Evolutionary conservation across 2,329 filamentous ascomycete species (phyloP), one percentile per base, ranked within the genome.

Genomic region (Phaeoacremonium minimum): DNA sequence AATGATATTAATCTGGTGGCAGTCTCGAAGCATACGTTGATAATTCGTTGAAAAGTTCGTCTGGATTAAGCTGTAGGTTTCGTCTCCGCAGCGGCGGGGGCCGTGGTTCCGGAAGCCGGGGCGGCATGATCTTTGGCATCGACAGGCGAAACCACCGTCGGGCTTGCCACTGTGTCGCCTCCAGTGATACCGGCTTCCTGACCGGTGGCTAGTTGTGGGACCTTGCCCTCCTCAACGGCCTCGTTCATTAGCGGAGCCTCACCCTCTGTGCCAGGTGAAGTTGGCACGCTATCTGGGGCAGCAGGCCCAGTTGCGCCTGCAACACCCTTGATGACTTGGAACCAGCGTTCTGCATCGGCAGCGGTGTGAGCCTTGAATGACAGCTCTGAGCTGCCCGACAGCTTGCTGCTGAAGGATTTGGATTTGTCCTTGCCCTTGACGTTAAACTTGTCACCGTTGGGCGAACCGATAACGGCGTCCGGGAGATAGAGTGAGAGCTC

Each of bases 341-440:
- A 89, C 91, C 91, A 97, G 60, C 87, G 85, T 60, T 84, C 71
- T 1, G 91, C 89, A 46, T 95, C 88, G 18, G 75, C 71, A 3
- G 87, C 61, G 1, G 85, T 88, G 61, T 89, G 84, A 0, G 90
- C 89, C 67, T 94, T 94, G 78, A 96, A 96, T 18, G 75, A 67
- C 26, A 94, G 72, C 62, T 97, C 91, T 28, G 87, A 81, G 17
- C 66, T 78, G 46, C 90, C 87, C 32, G 84, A 78, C 47, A 96
- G 77, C 56, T 88, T 91, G 67, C 83, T 85, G 52, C 83, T 82
- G 45, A 96, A 66, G 45, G 84, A 85, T 56, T 86, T 85, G 52
- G 83, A 84, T 38, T 83, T 79, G 57, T 98, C 90, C 63, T 97
- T 97, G 60, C 93, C 93, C 69, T 95, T 95, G 60, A 98, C 74